Conservation (phyloP, 441 rosid species). For the Viola pubescens region DNA sequence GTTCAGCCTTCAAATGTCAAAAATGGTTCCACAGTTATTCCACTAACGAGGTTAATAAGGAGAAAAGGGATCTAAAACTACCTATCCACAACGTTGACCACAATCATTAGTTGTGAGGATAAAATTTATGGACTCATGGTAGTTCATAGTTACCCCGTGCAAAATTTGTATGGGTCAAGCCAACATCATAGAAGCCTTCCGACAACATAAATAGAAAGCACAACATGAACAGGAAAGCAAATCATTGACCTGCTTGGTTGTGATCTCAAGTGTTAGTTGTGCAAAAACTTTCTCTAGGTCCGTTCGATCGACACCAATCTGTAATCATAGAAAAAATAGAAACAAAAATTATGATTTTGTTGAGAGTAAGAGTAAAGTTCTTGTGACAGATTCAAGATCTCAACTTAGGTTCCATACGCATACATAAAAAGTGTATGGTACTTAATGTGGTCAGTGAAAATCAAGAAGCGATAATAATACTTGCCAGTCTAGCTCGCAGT, state of each 20-base stretch:
- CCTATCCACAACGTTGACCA: no score
- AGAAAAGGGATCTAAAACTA: background rate
- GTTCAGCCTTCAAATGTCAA: background rate
- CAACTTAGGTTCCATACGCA: constrained; percentile 2
- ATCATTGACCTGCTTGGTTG: constrained; percentile 62
- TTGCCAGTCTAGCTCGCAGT: constrained; percentile 81
- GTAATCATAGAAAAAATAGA: constrained; percentile 20
- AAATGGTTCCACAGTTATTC: background rate
- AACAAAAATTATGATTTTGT: background rate
- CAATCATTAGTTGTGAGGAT: no score
- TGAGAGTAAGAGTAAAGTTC: background rate
- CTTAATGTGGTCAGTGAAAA: background rate
- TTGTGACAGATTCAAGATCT: constrained; percentile 1
- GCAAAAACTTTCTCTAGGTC: constrained; percentile 61
- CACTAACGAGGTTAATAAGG: background rate
- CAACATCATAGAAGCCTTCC: background rate
- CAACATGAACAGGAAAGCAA: constrained; percentile 5
- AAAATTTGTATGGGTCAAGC: constrained; percentile 1
- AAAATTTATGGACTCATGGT: background rate
- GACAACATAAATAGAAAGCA: background rate
- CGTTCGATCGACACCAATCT: constrained; percentile 78
- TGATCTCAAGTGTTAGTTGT: constrained; percentile 82
- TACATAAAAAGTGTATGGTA: background rate
- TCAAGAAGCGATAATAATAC: constrained; percentile 23
- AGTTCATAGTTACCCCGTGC: background rate